Evolutionary conservation across 192 early-diverging fungal species (phyloP).

Genomic region (Coemansia sp.): DNA sequence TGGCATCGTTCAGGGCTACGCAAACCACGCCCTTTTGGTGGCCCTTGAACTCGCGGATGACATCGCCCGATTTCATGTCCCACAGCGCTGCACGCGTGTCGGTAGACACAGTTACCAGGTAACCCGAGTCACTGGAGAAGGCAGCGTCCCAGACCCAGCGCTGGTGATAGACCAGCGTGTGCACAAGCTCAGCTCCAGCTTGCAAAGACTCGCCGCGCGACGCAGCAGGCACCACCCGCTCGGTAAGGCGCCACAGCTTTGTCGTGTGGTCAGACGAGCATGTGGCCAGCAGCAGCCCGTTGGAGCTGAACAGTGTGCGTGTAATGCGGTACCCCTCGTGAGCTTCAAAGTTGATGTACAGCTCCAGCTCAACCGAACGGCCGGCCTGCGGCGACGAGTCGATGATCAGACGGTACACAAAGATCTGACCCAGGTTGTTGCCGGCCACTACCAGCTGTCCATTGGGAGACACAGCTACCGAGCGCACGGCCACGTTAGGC

Average conservation of each 20-base stretch:
- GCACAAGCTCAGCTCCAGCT: slow-evolving; percentile 36
- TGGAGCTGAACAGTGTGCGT: slow-evolving; percentile 36
- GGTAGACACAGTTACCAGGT: slow-evolving; percentile 52
- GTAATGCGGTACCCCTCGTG: slow-evolving; percentile 42
- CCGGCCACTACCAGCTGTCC: slow-evolving; percentile 50
- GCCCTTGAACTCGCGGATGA: slow-evolving; percentile 56
- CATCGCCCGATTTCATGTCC: slow-evolving; percentile 34
- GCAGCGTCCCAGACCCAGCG: slow-evolving; percentile 57
- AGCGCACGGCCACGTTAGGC: slow-evolving; percentile 38
- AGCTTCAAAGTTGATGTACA: slow-evolving; percentile 49
- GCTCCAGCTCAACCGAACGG: slow-evolving; percentile 45
- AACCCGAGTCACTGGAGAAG: slow-evolving; percentile 51
- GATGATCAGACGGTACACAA: slow-evolving; percentile 48
- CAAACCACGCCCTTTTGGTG: slow-evolving; percentile 50
- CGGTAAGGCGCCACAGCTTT: slow-evolving; percentile 49
- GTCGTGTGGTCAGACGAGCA: slow-evolving; percentile 50
- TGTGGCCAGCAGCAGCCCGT: slow-evolving; percentile 41
- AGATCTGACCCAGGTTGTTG: slow-evolving; percentile 51
- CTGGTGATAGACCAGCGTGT: slow-evolving; percentile 39
- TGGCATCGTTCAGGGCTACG: slow-evolving; percentile 53
- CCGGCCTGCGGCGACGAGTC: slow-evolving; percentile 41
- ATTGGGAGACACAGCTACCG: slow-evolving; percentile 47
- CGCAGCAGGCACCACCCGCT: slow-evolving; percentile 13
- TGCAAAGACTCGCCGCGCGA: slow-evolving; percentile 20
- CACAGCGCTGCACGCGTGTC: slow-evolving; percentile 52